Base-by-base conservation (phyloP, 2,329 filamentous ascomycete species). In the Epichloe sp. region DNA sequence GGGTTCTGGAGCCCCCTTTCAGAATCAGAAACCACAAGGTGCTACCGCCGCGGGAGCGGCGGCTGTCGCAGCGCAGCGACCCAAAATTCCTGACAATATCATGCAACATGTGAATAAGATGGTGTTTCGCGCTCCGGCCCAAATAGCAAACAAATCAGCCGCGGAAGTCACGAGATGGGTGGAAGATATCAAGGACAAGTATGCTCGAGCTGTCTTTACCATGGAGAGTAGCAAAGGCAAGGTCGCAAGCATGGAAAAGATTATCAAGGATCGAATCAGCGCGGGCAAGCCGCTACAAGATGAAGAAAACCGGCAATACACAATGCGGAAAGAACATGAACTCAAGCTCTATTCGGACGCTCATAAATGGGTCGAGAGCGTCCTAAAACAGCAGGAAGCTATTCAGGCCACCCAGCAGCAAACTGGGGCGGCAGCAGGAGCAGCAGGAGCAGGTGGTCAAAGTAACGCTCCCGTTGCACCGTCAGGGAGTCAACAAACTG, bases 111-210 rank as follows among this genome's bases (percentile, higher is more conserved):
- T 78, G 19, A 71, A 65, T 15, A 68, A 70, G 50, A 72, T 79
- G 57, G 68, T 66, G 2, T 79, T 74, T 56, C 64, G 67, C 14
- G 62, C 71, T 1, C 74, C 74, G 1, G 57, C 68, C 1, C 62
- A 66, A n/a, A 49, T 76, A 0, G 59, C 63, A 0, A 69, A 73
- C 15, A 73, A 72, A 53, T 59, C 64, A 15, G 64, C 68, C 3
- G 64, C 67, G 0, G 69, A 74, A n/a, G 65, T 69, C 4, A 66
- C 68, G 2, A 75, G 75, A 54, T 79, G 74, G 73, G 59, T 73
- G 2, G 65, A 71, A 7, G 71, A 77, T 1, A 64, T 71, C 35
- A 76, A 71, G 57, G 63, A 67, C 0, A 69, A 68, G 50, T 78
- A 79, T 52, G 65, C 67, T 0, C 65, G 71, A 40, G 75, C 73